Evolutionary conservation across 2,329 filamentous ascomycete species (phyloP), one percentile per base, ranked within the genome.

Genomic region (Colletotrichum sp.): DNA sequence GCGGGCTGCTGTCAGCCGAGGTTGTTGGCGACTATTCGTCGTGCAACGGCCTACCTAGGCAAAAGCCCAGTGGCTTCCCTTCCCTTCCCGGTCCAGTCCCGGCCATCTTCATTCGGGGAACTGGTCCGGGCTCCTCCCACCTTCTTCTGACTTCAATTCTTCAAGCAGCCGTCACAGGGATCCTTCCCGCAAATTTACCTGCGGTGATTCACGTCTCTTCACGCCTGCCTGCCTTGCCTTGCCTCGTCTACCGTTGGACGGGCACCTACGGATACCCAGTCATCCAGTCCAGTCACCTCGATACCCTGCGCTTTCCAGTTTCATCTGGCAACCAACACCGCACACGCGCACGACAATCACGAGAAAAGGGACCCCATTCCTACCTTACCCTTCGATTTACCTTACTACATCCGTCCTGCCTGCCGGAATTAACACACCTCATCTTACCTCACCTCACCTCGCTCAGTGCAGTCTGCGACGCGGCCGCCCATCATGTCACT

Each of bases 401-500:
- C 44, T 52, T 52, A 24, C 44, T 52, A n/a, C 12, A 21, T 52
- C 62, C n/a, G 44, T 59, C 62, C 60, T 36, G 36, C 30, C 10
- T 34, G 44, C 44, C 44, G 44, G 44, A 52, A 52, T 21, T 52
- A 21, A 52, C n/a, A 52, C 44, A 52, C 69, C 39, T 49, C 60
- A 26, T 36, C 28, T 57, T 30, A 52, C 32, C 15, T 32, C 12
- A 9, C 28, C 39, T 15, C 60, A 52, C 28, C 21, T 52, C 62
- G 13, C 18, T 55, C 71, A 26, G 32, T 63, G 16, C 55, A 34
- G 52, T 36, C 66, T 64, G 55, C 62, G 36, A 75, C 62, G 52
- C 69, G 24, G 55, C 39, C 44, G 44, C 39, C 64, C 44, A 59
- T 69, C 59, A 94, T 94, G 92, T 88, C 92, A 76, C 87, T 95